Evolutionary conservation across 345 rosid species (phyloP), one percentile per base, ranked within the genome.

Genomic region (Brassica carinata): DNA sequence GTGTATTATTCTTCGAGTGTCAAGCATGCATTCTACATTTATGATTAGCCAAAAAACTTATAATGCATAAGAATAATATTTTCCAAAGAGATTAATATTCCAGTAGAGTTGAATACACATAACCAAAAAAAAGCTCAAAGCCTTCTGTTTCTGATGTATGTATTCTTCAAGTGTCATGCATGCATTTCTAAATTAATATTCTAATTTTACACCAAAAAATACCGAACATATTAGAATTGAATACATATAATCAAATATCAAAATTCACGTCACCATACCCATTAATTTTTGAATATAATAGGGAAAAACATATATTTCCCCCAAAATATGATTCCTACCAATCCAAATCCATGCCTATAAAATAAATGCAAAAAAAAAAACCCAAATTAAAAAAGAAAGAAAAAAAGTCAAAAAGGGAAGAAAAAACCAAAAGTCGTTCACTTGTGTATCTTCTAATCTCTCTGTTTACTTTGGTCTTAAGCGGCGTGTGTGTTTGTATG

Each of bases 401-500:
- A 3, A 57, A 23, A 26, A 23, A 48, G 58, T 5, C 3, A 14
- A 11, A n/a, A 17, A 0, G 18, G 19, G n/a, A 5, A 55, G 51
- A 33, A 70, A 63, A 29, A 53, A 15, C 7, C n/a, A 8, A 23
- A 68, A 79, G 74, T 79, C 73, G 57, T 79, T 31, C 48, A 62
- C 48, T 45, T 8, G 19, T 5, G 5, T 38, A 18, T 51, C 15
- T 53, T 15, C 23, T 51, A 51, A 29, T 53, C 34, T 34, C 58
- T 8, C 31, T 53, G 5, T 51, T 55, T 17, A 64, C 55, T 71
- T 71, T 45, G 73, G 73, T 18, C 66, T 63, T 69, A 85, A 84
- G 91, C 90, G 93, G 88, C 80, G 90, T 82, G 91, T 87, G 83
- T 69, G 27, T 43, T 17, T 17, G 13, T 33, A 19, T 65, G 69